A percentile compares a stretch with the other conserved stretches of the same genome.
Evolutionary conservation across 257 asterid species (phyloP).

Genomic region (Voacanga thouarsii): DNA sequence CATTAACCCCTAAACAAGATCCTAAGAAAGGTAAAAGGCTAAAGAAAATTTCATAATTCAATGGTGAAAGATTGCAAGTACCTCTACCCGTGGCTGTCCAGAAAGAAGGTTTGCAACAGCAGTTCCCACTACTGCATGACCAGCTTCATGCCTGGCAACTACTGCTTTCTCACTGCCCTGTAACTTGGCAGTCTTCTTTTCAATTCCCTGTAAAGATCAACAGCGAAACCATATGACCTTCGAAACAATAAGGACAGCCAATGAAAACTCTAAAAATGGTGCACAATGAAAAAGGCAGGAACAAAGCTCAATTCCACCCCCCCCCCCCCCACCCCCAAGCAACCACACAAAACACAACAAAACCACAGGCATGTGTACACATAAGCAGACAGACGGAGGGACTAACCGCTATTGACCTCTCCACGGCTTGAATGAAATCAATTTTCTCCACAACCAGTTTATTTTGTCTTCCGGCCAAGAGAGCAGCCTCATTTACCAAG

Average conservation of each 20-base stretch:
- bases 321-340: too few relatives aligned
- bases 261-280: not conserved
- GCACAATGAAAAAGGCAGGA: not conserved
- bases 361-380: not conserved
- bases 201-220: constrained; percentile 71
- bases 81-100: constrained; percentile 99
- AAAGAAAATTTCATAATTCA: not conserved
- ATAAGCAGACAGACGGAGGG: constrained; percentile 15
- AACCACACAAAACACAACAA: too few relatives aligned
- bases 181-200: constrained; percentile 89
- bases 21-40: not conserved
- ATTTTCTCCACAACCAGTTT: constrained; percentile 73
- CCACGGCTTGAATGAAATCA: constrained; percentile 94
- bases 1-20: not conserved
- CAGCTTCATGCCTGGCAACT: constrained; percentile 99
- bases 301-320: not conserved
- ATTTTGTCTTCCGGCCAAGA: constrained; percentile 87
- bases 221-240: constrained; percentile 14
- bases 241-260: not conserved
- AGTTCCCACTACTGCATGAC: constrained; percentile 98
- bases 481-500: constrained; percentile 98
- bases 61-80: constrained; percentile 18
- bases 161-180: constrained; percentile 96
- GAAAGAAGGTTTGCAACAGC: constrained; percentile 97
- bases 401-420: constrained; percentile 90